Percentiles rank a stretch among this genome's conserved stretches.
Evolutionary conservation across 139 green algal genomes (phyloP).

Genomic region (Parachlorella kessleri): DNA sequence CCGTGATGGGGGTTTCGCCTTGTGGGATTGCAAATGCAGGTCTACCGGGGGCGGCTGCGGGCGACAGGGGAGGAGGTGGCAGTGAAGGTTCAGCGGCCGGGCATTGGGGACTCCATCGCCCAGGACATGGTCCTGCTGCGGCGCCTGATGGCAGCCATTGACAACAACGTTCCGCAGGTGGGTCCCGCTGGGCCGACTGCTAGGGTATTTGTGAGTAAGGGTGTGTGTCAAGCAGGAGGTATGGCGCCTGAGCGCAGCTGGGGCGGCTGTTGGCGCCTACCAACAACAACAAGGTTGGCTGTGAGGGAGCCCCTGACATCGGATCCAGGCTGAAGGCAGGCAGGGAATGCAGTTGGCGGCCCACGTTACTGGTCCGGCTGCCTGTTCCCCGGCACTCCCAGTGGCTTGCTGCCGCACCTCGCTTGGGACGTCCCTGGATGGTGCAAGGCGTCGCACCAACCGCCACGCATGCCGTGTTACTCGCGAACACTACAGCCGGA

Average conservation of each 20-base stretch:
- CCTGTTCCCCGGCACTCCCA: too few relatives aligned
- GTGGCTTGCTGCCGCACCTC: too few relatives aligned
- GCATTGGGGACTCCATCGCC: conserved; percentile 90
- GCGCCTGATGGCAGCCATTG: conserved; percentile 71
- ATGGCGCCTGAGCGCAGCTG: neutral
- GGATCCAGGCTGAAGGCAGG: too few relatives aligned
- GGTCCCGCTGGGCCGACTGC: neutral
- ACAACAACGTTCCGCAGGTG: conserved; percentile 59
- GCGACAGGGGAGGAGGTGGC: conserved; percentile 85
- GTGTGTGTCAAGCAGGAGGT: too few relatives aligned
- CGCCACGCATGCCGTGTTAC: too few relatives aligned
- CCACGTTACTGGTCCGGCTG: too few relatives aligned
- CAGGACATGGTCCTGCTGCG: conserved; percentile 91
- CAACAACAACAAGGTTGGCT: conserved; percentile 6
- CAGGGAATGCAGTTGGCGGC: too few relatives aligned
- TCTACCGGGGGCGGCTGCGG: conserved; percentile 80
- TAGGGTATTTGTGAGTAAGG: neutral
- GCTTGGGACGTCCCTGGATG: too few relatives aligned
- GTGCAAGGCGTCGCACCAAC: too few relatives aligned
- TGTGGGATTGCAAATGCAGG: conserved; percentile 47
- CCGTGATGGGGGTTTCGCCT: too few relatives aligned
- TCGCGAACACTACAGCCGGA: too few relatives aligned
- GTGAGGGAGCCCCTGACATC: too few relatives aligned
- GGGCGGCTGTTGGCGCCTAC: conserved; percentile 5
- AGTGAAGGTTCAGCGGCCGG: conserved; percentile 96